Conservation (phyloP, 2,329 filamentous ascomycete species). For the Tolypocladium sp. region DNA sequence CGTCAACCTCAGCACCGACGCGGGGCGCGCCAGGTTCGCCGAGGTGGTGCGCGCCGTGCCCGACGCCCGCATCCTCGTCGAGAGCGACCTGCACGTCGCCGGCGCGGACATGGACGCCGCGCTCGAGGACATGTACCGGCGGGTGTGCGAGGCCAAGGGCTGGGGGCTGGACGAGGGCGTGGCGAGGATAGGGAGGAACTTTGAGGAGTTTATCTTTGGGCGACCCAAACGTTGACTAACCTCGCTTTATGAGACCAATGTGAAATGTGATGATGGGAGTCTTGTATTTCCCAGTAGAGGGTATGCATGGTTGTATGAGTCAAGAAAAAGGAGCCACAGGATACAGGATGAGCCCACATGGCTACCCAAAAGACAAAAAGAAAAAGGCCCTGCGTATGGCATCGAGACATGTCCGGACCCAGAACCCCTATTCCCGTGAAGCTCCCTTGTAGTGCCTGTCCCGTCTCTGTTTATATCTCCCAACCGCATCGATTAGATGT, state of each 20-base stretch:
- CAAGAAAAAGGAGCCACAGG: neutral
- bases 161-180: conserved; percentile 71
- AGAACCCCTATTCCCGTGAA: neutral
- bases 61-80: conserved; percentile 69
- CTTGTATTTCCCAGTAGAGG: neutral
- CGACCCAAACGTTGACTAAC: conserved; percentile 18
- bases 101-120: conserved; percentile 71
- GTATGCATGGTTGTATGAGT: neutral
- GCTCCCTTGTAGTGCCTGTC: neutral
- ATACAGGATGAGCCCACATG: neutral
- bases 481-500: neutral
- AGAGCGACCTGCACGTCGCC: conserved; percentile 83
- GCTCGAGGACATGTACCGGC: conserved; percentile 67
- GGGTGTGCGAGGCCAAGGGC: conserved; percentile 66
- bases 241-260: neutral
- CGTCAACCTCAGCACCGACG: conserved; percentile 62
- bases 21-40: conserved; percentile 39
- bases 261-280: neutral
- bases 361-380: neutral
- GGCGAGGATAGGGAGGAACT: conserved; percentile 61
- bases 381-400: neutral
- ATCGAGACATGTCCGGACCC: neutral
- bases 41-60: conserved; percentile 65
- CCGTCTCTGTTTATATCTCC: neutral
- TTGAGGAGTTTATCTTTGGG: conserved; percentile 67